Base-by-base conservation (phyloP, 116 monocot species). In the Phalaenopsis hybrid region DNA sequence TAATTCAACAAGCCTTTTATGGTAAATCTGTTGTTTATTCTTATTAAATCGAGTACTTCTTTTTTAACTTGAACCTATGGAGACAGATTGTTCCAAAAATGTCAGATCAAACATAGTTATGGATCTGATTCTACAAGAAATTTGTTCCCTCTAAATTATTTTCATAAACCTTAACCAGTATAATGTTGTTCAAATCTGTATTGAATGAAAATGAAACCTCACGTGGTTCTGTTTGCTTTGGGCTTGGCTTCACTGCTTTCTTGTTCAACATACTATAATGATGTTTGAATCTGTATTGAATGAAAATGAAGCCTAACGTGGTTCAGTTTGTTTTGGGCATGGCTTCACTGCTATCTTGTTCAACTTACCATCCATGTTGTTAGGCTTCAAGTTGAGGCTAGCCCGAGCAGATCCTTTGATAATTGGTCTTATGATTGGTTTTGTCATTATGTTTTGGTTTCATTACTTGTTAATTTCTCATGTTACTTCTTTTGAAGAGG, bases 251-350 rank as follows among this genome's bases (percentile, higher is more conserved):
- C 28, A 25, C 67, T 67, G 13, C 67, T 28, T 7, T 67, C 67
- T 67, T 21, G 8, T 67, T 67, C 67, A 67, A 67, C 67, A 31
- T 67, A 23, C 67, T 67, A 67, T 67, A 63, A 41, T 41, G 41
- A 41, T 41, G 10, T 13, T 21, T 6, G 20, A n/a, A 63, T 23
- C 4, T 23, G 63, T 63, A 63, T 63, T 63, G 20, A n/a, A 67
- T 67, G 67, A 67, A 8, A 67, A 67, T 67, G 67, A 67, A 67
- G 9, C 67, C 6, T 67, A 28, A 2, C 25, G 67, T 67, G 28
- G 67, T 67, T 67, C 67, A 67, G 67, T 67, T 67, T 67, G 7
- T 25, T 67, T 67, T 67, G 67, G 67, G 67, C 67, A 67, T 67
- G 5, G 28, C 28, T 67, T 67, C 8, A 25, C 67, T 67, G 13